Evolutionary conservation across 352 stramenopile genomes (phyloP), one percentile per base, ranked within the genome.

Genomic region (Pythium volutum): DNA sequence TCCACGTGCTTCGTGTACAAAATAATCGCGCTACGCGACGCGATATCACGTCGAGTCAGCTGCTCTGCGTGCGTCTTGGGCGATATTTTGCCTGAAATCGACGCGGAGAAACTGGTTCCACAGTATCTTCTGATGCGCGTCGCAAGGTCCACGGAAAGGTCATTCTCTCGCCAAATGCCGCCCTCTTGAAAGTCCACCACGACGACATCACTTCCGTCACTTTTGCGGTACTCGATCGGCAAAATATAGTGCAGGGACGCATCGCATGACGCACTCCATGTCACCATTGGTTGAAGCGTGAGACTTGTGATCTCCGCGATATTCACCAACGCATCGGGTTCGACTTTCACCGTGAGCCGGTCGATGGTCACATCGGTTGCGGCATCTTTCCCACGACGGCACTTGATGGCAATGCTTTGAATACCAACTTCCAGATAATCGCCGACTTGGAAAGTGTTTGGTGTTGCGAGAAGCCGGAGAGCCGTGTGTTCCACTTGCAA

Each of bases 1-100:
- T 91, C 85, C 9, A 92, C 67, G 18, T 87, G 79, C 50, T 87
- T 91, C 2, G 69, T 80, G 65, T 94, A 92, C 8, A 94, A 43
- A 1, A 94, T 67, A 27, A 92, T 67, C 22, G 82, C 76, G 42
- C 78, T 84, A 25, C 77, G 64, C 18, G 75, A 67, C 22, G 75
- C 71, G 41, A 86, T 84, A 10, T 87, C 79, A 45, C 76, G 76
- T 46, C 87, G 87, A 5, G 66, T 76, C 45, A 59, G 48, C 15
- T 38, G 36, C n/a, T 64, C 43, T 16, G 43, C 31, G 2, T 34
- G 23, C 22, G 67, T 54, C 23, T 61, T 59, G 6, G 77, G 67
- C 34, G 69, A 71, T 45, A 87, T 71, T 53, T 61, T 76, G 5
- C 75, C 79, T 9, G 61, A 67, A 16, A 88, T 55, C n/a, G 74